A percentile compares a stretch with the other conserved stretches of the same genome.
phyloP scores from a whole-genome alignment of 352 stramenopile genomes.

The Pythium aquatile region DNA sequence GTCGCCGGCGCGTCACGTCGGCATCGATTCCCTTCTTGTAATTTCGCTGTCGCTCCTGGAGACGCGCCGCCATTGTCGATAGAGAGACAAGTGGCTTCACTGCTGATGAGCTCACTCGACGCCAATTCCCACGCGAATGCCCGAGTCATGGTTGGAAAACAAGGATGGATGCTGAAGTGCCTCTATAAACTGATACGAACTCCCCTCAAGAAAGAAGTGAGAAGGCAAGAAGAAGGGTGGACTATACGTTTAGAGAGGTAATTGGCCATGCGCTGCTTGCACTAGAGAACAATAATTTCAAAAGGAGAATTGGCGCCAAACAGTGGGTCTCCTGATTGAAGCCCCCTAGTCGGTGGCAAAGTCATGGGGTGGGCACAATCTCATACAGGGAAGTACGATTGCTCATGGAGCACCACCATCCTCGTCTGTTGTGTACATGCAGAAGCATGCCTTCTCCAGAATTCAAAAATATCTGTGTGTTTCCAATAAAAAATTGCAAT shows the following conservation, averaged over 20 bases:
- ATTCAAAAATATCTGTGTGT: no score
- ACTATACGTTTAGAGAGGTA: conserved; percentile 3
- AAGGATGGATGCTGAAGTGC: neutral
- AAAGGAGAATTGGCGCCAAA: conserved; percentile 4
- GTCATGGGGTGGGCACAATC: no score
- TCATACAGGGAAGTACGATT: no score
- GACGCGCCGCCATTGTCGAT: conserved; percentile 24
- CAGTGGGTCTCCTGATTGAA: neutral
- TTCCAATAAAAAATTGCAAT: neutral
- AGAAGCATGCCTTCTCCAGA: no score
- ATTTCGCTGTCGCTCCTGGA: conserved; percentile 70
- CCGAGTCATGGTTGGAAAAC: neutral
- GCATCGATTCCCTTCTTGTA: conserved; percentile 90
- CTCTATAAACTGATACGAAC: conserved; percentile 1
- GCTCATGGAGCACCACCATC: no score
- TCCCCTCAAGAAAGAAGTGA: neutral
- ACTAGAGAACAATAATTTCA: neutral
- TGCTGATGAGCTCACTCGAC: neutral
- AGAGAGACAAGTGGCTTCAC: neutral
- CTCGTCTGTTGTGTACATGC: no score
- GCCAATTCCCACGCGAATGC: neutral
- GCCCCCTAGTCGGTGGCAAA: no score
- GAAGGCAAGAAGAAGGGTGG: neutral
- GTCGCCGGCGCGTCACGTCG: conserved; percentile 67
- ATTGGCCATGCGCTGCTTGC: no score